Conservation (phyloP, 768 basidiomycete genomes). For the Agrocybe pediades region DNA sequence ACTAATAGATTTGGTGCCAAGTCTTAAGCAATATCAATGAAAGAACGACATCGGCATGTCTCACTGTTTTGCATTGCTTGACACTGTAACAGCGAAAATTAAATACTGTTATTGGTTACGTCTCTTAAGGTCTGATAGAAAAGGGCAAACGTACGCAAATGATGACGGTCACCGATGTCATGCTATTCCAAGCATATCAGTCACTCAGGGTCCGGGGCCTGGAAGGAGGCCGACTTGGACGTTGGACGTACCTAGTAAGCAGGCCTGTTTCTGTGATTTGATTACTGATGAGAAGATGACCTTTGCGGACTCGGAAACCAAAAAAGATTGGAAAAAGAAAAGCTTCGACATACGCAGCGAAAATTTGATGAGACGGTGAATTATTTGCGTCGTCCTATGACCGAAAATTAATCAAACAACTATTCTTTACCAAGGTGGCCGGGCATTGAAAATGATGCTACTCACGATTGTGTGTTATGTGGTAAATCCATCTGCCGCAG, state of each 20-base stretch:
- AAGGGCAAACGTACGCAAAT: slow-evolving; percentile 3
- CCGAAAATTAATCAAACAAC: background rate
- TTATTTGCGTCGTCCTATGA: slow-evolving; percentile 9
- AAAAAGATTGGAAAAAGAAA: too few species aligned
- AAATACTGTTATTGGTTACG: background rate
- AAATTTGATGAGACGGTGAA: slow-evolving; percentile 18
- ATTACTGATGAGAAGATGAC: background rate
- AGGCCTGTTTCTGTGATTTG: slow-evolving; percentile 14
- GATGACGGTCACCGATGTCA: slow-evolving; percentile 7
- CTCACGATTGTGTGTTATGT: slow-evolving; percentile 8
- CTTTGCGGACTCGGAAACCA: too few species aligned
- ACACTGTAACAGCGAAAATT: background rate
- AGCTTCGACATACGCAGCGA: slow-evolving; percentile 19
- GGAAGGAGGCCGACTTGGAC: background rate
- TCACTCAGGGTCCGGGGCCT: background rate
- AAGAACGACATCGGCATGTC: background rate
- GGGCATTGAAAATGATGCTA: background rate
- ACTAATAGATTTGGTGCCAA: background rate
- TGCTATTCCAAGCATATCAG: background rate
- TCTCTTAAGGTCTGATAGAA: too few species aligned
- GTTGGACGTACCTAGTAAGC: background rate
- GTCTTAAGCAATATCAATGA: background rate
- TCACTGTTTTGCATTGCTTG: background rate
- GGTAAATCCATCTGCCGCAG: slow-evolving; percentile 10
- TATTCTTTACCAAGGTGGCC: background rate